Conservation (phyloP, 768 basidiomycete genomes). For the Boletus subparvulus region DNA sequence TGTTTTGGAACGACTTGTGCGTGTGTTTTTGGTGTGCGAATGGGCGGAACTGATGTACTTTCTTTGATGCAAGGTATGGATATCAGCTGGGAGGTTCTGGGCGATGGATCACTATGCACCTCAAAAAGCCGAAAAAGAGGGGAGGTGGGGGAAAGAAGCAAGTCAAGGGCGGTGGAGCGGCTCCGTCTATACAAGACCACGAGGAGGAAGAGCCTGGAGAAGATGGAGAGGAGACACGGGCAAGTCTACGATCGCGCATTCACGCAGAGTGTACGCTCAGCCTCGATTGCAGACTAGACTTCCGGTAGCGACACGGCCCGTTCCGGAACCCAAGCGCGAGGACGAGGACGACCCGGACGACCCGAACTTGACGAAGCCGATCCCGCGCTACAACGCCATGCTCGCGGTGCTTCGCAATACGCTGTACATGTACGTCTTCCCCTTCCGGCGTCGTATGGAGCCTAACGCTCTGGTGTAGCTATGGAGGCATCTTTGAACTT, state of each 20-base stretch:
- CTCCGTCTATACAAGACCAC: not conserved
- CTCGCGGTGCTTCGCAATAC: slow-evolving; percentile 81
- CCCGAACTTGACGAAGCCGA: slow-evolving; percentile 60
- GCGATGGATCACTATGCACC: slow-evolving; percentile 73
- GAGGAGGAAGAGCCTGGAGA: slow-evolving; percentile 22
- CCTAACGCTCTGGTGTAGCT: slow-evolving; percentile 42
- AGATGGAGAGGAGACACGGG: slow-evolving; percentile 11
- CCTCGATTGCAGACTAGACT: not conserved
- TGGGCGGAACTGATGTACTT: not conserved
- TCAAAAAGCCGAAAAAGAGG: slow-evolving; percentile 61
- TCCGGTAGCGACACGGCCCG: not conserved
- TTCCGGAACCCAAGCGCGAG: slow-evolving; percentile 10
- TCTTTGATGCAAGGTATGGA: slow-evolving; percentile 55
- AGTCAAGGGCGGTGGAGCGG: not conserved
- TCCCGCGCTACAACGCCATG: slow-evolving; percentile 86
- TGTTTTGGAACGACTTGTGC: slow-evolving; percentile 83
- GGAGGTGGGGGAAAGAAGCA: slow-evolving; percentile 40
- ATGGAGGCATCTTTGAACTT: slow-evolving; percentile 86
- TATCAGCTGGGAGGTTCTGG: slow-evolving; percentile 77
- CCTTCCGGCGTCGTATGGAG: not conserved
- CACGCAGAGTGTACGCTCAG: not conserved
- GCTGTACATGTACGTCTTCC: slow-evolving; percentile 67
- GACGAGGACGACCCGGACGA: slow-evolving; percentile 59
- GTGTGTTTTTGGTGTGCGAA: not conserved
- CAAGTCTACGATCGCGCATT: not conserved